Evolutionary conservation across 257 asterid species (phyloP).

Genomic region (Nicotiana sylvestris): DNA sequence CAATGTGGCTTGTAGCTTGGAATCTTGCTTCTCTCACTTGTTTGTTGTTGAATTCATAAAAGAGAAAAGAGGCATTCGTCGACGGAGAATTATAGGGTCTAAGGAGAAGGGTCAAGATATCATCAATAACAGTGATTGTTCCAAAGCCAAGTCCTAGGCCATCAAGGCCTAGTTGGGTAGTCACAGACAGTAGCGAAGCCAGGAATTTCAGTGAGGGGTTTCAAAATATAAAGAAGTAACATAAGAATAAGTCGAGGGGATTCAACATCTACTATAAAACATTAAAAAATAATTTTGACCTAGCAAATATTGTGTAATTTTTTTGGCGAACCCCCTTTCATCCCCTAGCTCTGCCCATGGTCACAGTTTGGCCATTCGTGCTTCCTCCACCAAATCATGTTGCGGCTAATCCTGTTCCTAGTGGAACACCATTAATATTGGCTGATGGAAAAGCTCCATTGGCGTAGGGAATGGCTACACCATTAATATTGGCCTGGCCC

Average conservation of each 20-base stretch:
- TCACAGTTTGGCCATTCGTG: not conserved
- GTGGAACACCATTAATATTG: constrained; percentile 51
- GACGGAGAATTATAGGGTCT: not conserved
- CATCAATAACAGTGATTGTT: constrained; percentile 31
- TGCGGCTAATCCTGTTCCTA: constrained; percentile 69
- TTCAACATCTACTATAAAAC: no score
- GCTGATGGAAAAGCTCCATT: constrained; percentile 67
- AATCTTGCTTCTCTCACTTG: not conserved
- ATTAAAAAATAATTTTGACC: no score
- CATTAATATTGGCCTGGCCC: constrained; percentile 52
- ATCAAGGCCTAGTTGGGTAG: no score
- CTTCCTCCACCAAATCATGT: constrained; percentile 39
- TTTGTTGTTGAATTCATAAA: not conserved
- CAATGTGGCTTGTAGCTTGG: not conserved
- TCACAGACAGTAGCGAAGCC: no score
- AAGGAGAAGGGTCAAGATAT: constrained; percentile 21
- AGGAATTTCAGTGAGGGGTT: no score
- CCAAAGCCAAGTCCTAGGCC: no score
- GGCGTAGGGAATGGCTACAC: constrained; percentile 67
- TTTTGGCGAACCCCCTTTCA: no score
- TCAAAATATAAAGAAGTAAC: no score
- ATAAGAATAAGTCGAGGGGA: no score
- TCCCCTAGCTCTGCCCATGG: no score
- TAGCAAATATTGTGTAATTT: no score
- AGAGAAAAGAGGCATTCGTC: not conserved